Evolutionary conservation across 441 rosid species (phyloP).

Genomic region (Euphorbia celastroides): DNA sequence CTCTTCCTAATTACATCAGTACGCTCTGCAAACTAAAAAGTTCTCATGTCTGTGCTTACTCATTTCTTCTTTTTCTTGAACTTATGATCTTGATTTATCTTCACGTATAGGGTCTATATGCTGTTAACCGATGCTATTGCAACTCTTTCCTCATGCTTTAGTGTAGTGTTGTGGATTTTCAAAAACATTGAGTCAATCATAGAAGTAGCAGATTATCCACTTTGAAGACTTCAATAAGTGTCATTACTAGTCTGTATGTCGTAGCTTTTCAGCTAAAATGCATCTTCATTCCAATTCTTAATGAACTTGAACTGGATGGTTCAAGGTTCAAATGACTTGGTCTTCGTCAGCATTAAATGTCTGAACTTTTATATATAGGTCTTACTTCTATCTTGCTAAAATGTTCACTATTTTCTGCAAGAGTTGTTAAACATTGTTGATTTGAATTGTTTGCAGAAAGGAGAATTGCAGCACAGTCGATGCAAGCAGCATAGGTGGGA

Average conservation of each 20-base stretch:
- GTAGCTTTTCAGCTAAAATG: neutral
- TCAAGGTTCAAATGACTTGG: neutral
- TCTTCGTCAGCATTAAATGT: neutral
- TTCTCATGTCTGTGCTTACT: neutral
- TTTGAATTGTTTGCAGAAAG: conserved; percentile 55
- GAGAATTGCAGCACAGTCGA: conserved; percentile 73
- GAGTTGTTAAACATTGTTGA: neutral
- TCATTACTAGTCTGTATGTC: neutral
- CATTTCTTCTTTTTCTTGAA: no score
- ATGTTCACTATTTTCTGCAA: neutral
- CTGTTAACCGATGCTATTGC: neutral
- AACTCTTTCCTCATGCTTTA: no score
- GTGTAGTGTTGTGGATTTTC: neutral
- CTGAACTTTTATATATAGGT: neutral
- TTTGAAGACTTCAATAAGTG: neutral
- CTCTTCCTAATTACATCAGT: neutral
- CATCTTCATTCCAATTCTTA: neutral
- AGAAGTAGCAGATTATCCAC: neutral
- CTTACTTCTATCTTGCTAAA: neutral
- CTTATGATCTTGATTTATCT: neutral
- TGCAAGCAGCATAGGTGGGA: conserved; percentile 40
- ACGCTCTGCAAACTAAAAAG: neutral
- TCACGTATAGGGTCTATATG: neutral
- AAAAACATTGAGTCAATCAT: neutral
- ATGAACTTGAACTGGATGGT: neutral